These are phyloP conservation scores for Lagenidium giganteum DNA, from an alignment of 352 stramenopile genomes.

Conservation along the genomic window DNA sequence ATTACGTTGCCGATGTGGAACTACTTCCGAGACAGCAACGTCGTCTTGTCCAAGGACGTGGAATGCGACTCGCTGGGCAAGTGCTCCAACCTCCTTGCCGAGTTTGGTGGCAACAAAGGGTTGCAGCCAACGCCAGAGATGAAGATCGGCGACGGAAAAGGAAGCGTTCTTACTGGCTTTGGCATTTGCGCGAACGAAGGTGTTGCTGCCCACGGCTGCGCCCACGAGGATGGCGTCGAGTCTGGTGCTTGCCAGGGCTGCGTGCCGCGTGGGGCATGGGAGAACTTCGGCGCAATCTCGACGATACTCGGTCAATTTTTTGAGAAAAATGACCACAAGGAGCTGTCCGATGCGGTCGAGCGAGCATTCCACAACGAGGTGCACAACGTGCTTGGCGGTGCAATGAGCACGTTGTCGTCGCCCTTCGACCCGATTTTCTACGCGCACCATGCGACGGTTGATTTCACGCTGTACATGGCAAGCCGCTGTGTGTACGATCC, in stretches of 20 bases:
- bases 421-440: constrained; percentile 23
- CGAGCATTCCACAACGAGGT: constrained; percentile 51
- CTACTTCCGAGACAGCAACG: constrained; percentile 18
- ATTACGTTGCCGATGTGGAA: constrained; percentile 20
- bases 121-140: too few relatives aligned
- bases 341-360: constrained; percentile 10
- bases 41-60: constrained; percentile 3
- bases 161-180: too few relatives aligned
- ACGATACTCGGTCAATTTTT: constrained; percentile 6
- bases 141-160: constrained; percentile 4
- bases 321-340: too few relatives aligned
- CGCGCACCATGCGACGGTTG: constrained; percentile 8
- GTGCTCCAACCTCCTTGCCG: constrained; percentile 13
- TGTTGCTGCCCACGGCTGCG: constrained; percentile 13
- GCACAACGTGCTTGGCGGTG: constrained; percentile 11
- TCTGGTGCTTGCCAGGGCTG: constrained; percentile 11
- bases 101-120: constrained; percentile 7
- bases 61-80: constrained; percentile 12
- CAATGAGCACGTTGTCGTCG: constrained; percentile 12
- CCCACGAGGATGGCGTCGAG: constrained; percentile 7
- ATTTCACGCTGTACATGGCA: not conserved
- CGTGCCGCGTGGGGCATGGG: constrained; percentile 14
- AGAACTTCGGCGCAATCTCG: constrained; percentile 7
- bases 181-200: constrained; percentile 12
- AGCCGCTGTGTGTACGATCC: constrained; percentile 2